A percentile compares a stretch with the other conserved stretches of the same genome.
phyloP scores from a whole-genome alignment of 2,329 filamentous ascomycete species.

The Purpureocillium takamizusanense region DNA sequence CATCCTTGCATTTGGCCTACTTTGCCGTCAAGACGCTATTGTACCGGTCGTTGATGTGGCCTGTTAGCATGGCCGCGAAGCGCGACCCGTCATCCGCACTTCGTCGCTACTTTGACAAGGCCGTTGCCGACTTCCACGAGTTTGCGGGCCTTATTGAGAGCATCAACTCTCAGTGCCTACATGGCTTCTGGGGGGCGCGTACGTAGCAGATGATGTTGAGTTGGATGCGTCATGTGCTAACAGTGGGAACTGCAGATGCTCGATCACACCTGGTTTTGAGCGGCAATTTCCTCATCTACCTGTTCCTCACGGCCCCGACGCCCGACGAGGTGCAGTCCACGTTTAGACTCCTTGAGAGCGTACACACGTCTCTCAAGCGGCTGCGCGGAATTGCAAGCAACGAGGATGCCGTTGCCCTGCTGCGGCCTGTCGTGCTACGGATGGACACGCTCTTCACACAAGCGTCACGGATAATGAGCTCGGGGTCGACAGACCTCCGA shows the following conservation, averaged over 20 bases:
- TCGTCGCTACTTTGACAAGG: conserved; percentile 11
- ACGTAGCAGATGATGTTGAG: background rate
- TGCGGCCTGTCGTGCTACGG: conserved; percentile 14
- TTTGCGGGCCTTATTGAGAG: conserved; percentile 17
- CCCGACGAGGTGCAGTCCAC: conserved; percentile 9
- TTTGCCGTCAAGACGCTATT: conserved; percentile 23
- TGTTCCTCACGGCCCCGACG: conserved; percentile 25
- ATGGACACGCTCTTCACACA: conserved; percentile 17
- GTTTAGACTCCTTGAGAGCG: conserved; percentile 12
- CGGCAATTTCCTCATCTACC: conserved; percentile 28
- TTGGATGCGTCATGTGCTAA: background rate
- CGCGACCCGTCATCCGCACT: conserved; percentile 11
- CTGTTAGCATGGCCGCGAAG: conserved; percentile 23
- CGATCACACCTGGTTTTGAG: conserved; percentile 26
- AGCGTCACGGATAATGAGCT: conserved; percentile 4
- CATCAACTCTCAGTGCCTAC: background rate
- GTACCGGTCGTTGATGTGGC: conserved; percentile 26
- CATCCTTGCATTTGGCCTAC: conserved; percentile 18
- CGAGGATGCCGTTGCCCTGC: conserved; percentile 6
- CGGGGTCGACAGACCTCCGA: too few species aligned
- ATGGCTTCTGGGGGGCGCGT: background rate
- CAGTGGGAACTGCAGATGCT: background rate
- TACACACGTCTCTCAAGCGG: conserved; percentile 11
- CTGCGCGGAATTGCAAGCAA: conserved; percentile 7
- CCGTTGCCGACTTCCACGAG: conserved; percentile 14